Evolutionary conservation across 2,329 filamentous ascomycete species (phyloP), one percentile per base, ranked within the genome.

Genomic region (Pseudopyrenochaeta lycopersici): DNA sequence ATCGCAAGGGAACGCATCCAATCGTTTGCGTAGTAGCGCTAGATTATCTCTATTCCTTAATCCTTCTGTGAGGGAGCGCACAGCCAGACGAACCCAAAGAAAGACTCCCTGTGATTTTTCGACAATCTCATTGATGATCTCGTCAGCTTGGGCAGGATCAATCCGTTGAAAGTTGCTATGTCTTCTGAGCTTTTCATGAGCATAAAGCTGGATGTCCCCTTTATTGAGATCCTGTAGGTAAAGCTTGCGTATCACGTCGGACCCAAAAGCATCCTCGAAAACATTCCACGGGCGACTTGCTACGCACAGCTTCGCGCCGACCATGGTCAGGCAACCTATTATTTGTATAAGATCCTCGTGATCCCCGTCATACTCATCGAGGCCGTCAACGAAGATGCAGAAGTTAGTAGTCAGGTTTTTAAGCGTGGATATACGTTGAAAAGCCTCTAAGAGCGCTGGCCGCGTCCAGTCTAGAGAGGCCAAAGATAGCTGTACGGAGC

Each of bases 31-130:
- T 15, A 65, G 41, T 7, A 54, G 36, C 1, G 21, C 18, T 2
- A 56, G 15, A 2, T 15, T 50, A n/a, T 67, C 54, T 0, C 12
- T 33, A 17, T 60, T 46, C 9, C 18, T 44, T 11, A 65, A 31
- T 3, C 56, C 52, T n/a, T 48, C 49, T 5, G 49, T 11, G 4
- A 65, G 44, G 1, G 54, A 57, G 4, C 29, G 14, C 0, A 54
- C 56, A 12, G 62, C 62, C 2, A 67, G 46, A 20, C 35, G 38
- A 7, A 63, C 62, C 62, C 62, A 67, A 1, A 64, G 56, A 33
- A 67, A 67, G 0, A 62, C 54, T 3, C 63, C 63, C 11, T 49
- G 11, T 1, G 63, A 49, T 20, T 55, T 63, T 2, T 46, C n/a
- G 7, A 39, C 38, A 23, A 66, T 49, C 9, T 52, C 30, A 5